Evolutionary conservation across 2,329 filamentous ascomycete species (phyloP).

Genomic region (Didymella glomerata): DNA sequence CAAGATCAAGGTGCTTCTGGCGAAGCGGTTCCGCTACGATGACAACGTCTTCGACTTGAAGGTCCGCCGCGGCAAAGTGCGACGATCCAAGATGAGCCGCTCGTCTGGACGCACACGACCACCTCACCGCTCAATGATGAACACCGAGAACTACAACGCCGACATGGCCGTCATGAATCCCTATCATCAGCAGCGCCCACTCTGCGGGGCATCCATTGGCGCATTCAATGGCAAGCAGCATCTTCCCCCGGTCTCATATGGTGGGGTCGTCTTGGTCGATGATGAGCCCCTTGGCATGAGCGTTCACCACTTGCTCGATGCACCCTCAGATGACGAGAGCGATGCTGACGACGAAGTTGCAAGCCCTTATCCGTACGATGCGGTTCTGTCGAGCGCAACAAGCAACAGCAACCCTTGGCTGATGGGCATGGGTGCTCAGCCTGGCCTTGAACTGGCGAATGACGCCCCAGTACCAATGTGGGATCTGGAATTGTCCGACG

Average conservation of each 20-base stretch:
- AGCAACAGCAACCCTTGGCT: constrained; percentile 46
- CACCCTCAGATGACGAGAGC: constrained; percentile 62
- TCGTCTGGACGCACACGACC: constrained; percentile 41
- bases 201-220: constrained; percentile 91
- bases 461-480: constrained; percentile 43
- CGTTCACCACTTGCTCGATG: constrained; percentile 93
- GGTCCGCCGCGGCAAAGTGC: constrained; percentile 73
- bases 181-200: constrained; percentile 78
- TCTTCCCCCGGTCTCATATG: constrained; percentile 88
- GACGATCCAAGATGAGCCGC: constrained; percentile 65
- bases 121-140: constrained; percentile 54
- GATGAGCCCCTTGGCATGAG: constrained; percentile 90
- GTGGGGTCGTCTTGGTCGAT: constrained; percentile 86
- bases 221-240: constrained; percentile 87
- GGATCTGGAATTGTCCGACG: constrained; percentile 63
- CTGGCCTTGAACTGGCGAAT: constrained; percentile 42
- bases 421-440: constrained; percentile 49
- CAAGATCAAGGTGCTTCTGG: constrained; percentile 75
- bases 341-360: constrained; percentile 52
- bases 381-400: constrained; percentile 56
- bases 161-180: constrained; percentile 67
- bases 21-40: constrained; percentile 75
- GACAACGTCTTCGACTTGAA: constrained; percentile 70
- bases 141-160: constrained; percentile 45
- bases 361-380: constrained; percentile 37